Base-by-base conservation (phyloP, 805 yeast species). In the Saccharomycopsis selenospora region DNA sequence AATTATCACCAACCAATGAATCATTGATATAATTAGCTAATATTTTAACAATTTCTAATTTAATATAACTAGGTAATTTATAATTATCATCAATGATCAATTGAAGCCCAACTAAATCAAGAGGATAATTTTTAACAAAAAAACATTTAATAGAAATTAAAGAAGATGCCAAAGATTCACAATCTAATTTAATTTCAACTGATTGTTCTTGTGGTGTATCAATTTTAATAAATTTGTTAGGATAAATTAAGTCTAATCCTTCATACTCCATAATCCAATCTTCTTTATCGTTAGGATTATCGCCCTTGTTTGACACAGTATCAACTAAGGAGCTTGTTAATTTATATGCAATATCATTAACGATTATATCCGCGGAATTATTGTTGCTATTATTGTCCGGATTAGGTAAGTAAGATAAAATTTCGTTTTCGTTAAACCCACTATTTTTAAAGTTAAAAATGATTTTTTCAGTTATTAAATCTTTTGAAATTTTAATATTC, bases 181-280 rank as follows among this genome's bases (percentile, higher is more conserved):
- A 58, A 26, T 59, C 59, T 14, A 72, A 59, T 5, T 57, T 45
- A n/a, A 74, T 56, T 22, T 64, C 69, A 28, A 68, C 61, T 22
- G 56, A 54, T 40, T 55, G 57, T 38, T 59, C 58, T 2, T 64
- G 57, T 23, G 61, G 52, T 2, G 62, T 58, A n/a, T 60, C 60
- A 3, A 62, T 48, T 6, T 59, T 49, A 11, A 62, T 62, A 23
- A 77, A 55, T 18, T 64, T 59, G 17, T 73, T 73, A 3, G 62
- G 67, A 48, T 79, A 84, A 20, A 87, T 77, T 36, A 81, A 73
- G 18, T 66, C 60, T 50, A 90, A 64, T 43, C 88, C 79, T 50
- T 82, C 88, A 13, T 81, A 59, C 59, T 90, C 97, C 59, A 85
- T 85, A 0, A 67, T 61, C 96, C 96, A 90, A 10, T 75, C 58